Percentiles rank a stretch among this genome's conserved stretches.
phyloP scores from a whole-genome alignment of 108 stramenopile genomes.

The Skeletonema potamos region DNA sequence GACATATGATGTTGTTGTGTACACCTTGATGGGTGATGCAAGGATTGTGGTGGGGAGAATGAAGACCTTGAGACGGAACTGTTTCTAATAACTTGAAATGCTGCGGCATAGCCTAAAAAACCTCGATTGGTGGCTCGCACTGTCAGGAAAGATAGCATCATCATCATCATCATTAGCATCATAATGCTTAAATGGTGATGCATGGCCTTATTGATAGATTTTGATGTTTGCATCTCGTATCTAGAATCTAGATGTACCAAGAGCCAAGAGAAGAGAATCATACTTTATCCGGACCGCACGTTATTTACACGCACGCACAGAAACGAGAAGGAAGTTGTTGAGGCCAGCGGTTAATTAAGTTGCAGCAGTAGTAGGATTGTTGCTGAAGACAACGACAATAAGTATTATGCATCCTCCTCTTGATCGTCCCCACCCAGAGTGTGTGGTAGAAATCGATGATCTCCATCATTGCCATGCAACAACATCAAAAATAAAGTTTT shows the following conservation, averaged over 20 bases:
- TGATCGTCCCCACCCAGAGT: constrained; percentile 90
- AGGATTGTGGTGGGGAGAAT: not conserved
- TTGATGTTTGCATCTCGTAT: no score
- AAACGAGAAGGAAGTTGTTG: no score
- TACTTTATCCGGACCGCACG: no score
- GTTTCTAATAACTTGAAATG: not conserved
- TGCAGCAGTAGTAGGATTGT: not conserved
- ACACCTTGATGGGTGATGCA: not conserved
- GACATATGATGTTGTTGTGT: not conserved
- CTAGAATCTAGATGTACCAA: no score
- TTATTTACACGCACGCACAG: no score
- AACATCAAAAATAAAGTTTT: constrained; percentile 67
- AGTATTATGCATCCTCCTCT: constrained; percentile 93
- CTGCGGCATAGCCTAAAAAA: not conserved
- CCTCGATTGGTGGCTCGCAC: not conserved
- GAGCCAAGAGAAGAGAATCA: no score
- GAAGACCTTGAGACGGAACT: not conserved
- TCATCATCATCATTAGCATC: not conserved
- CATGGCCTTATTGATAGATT: no score
- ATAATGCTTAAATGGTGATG: no score
- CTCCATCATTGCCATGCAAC: constrained; percentile 80
- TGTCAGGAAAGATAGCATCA: not conserved
- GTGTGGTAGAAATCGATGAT: constrained; percentile 71
- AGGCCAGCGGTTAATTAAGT: no score
- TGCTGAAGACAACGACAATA: not conserved